A percentile compares a stretch with the other conserved stretches of the same genome.
Evolutionary conservation across 2,329 filamentous ascomycete genomes (phyloP).

Genomic region (Dissoconium aciculare): DNA sequence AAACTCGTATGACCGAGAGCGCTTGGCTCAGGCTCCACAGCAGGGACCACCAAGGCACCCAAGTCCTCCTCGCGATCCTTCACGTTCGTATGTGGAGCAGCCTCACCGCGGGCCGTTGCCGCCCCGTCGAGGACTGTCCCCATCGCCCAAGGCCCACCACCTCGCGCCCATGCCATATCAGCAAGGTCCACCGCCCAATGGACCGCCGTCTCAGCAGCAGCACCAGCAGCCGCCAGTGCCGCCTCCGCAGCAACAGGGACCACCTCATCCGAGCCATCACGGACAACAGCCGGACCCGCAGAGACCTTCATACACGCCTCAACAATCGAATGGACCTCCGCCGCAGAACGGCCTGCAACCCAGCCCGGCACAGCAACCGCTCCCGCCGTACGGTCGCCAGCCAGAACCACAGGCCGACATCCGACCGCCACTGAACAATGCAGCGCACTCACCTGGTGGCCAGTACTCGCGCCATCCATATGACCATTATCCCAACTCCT

Average conservation of each 20-base stretch:
- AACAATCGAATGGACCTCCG: constrained; percentile 14
- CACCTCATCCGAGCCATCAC: constrained; percentile 31
- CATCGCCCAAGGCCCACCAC: constrained; percentile 45
- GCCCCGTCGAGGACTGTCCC: constrained; percentile 39
- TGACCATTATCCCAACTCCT: constrained; percentile 54
- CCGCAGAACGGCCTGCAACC: constrained; percentile 28
- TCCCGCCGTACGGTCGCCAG: constrained; percentile 53
- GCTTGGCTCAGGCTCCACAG: constrained; percentile 29
- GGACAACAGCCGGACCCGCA: constrained; percentile 13
- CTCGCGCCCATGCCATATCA: constrained; percentile 39
- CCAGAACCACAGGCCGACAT: constrained; percentile 63
- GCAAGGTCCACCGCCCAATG: constrained; percentile 30
- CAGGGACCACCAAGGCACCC: constrained; percentile 14
- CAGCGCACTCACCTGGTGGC: constrained; percentile 61
- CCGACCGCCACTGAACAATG: constrained; percentile 65
- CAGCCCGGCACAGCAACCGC: constrained; percentile 30
- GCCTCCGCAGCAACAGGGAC: constrained; percentile 31
- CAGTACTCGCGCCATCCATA: constrained; percentile 69
- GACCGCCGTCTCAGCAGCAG: constrained; percentile 32
- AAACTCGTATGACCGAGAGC: constrained; percentile 71
- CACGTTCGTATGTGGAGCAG: constrained; percentile 34
- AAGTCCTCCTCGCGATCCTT: constrained; percentile 49
- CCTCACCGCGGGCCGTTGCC: constrained; percentile 31
- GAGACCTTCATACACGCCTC: constrained; percentile 13
- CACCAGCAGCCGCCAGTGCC: constrained; percentile 32